phyloP scores from a whole-genome alignment of 2,329 filamentous ascomycete species.

The Aspergillus sp. region DNA sequence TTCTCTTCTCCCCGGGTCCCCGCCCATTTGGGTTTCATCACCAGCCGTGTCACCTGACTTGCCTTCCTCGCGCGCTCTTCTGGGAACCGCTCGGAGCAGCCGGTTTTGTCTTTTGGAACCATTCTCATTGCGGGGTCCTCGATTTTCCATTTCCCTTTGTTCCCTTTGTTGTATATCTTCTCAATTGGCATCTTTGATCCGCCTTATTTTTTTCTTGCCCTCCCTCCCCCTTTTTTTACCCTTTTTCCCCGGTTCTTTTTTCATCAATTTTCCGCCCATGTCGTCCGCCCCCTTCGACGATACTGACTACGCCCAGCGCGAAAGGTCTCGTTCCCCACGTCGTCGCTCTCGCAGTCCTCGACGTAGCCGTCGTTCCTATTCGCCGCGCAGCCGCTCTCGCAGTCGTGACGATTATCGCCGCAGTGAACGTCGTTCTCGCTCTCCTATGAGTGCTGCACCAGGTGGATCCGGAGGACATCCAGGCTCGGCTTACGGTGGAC shows the following conservation, averaged over 20 bases:
- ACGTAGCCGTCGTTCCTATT: slow-evolving; percentile 71
- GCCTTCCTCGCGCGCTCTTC: neutral
- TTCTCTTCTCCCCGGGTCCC: neutral
- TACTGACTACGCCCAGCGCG: slow-evolving; percentile 58
- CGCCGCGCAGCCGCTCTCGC: slow-evolving; percentile 71
- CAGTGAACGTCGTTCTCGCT: slow-evolving; percentile 71
- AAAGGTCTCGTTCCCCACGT: slow-evolving; percentile 64
- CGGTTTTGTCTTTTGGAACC: no score
- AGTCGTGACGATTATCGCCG: slow-evolving; percentile 75
- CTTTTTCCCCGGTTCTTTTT: neutral
- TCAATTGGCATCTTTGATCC: neutral
- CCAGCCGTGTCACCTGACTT: slow-evolving; percentile 1
- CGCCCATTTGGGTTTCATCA: neutral
- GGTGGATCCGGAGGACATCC: slow-evolving; percentile 68
- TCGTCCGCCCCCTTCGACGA: slow-evolving; percentile 18
- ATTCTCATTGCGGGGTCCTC: neutral
- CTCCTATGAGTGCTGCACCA: slow-evolving; percentile 73
- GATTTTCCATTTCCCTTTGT: neutral
- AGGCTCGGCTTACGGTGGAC: slow-evolving; percentile 54
- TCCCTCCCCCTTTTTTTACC: neutral
- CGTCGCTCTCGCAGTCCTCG: slow-evolving; percentile 77
- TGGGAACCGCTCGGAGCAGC: neutral
- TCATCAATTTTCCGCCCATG: slow-evolving; percentile 11
- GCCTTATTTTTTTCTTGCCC: slow-evolving; percentile 3
- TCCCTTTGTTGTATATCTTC: slow-evolving; percentile 2